A percentile compares a stretch with the other conserved stretches of the same genome.
These are phyloP conservation scores for Glebionis coronaria DNA, from an alignment of 129 eudicot species.

Conservation along the genomic window DNA sequence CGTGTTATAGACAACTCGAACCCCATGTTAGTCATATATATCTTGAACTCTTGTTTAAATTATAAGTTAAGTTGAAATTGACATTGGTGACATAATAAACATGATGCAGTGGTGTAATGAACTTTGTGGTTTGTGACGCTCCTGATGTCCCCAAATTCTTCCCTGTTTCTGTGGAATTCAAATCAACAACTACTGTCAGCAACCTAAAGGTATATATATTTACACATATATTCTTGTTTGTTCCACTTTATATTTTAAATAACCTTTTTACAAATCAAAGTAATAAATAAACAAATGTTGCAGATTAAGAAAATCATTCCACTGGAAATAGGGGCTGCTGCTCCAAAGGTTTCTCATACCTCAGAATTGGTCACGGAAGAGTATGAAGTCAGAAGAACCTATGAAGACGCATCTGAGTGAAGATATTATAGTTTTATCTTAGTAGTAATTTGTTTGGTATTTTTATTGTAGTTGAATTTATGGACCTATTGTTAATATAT, in stretches of 20 bases:
- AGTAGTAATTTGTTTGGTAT: too few species aligned
- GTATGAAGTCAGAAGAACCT: too few species aligned
- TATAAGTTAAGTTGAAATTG: not conserved
- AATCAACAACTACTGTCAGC: constrained; percentile 79
- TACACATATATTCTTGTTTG: too few species aligned
- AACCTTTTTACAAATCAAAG: not conserved
- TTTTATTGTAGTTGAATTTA: too few species aligned
- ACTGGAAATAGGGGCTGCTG: constrained; percentile 55
- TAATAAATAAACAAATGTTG: not conserved
- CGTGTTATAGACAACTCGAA: constrained; percentile 82
- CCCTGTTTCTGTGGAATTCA: constrained; percentile 79
- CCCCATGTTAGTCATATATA: constrained; percentile 51
- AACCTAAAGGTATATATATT: constrained; percentile 58
- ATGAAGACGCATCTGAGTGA: not conserved
- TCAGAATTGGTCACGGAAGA: constrained; percentile 63
- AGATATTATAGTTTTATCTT: too few species aligned
- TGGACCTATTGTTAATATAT: too few species aligned
- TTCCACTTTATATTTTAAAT: too few species aligned
- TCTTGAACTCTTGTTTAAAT: not conserved
- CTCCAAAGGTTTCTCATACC: constrained; percentile 73
- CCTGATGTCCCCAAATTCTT: constrained; percentile 63
- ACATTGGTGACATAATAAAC: too few species aligned
- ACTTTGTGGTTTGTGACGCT: constrained; percentile 85
- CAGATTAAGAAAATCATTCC: constrained; percentile 74
- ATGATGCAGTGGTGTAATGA: constrained; percentile 75